Evolutionary conservation across 2,329 filamentous ascomycete species (phyloP), one percentile per base, ranked within the genome.

Genomic region (Beauveria asiatica): DNA sequence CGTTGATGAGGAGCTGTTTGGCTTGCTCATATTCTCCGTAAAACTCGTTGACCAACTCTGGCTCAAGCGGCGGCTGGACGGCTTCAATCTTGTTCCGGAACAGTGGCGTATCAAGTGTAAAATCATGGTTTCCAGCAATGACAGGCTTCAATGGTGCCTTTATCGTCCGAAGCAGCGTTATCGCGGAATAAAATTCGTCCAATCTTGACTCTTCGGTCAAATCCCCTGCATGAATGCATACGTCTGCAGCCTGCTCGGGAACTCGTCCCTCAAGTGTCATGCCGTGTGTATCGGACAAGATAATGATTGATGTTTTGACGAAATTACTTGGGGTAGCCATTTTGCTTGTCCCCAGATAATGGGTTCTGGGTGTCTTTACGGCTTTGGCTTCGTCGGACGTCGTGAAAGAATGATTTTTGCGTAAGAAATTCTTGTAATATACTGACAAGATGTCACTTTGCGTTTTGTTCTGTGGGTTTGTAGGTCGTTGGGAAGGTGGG

Each of bases 101-200:
- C 0, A 65, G 65, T 0, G 65, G 64, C 1, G 62, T 49, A 37
- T 77, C 74, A 2, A 77, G 67, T 0, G 72, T 75, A 45, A 79
- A 79, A 61, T 83, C 78, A 61, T 82, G 78, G 56, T 82, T 82
- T 1, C 80, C 79, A 2, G 79, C 72, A 48, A 83, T 81, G 7
- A 76, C 69, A 1, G 82, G 65, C 59, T 82, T 82, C 3, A 80
- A 67, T 0, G 76, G 73, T 0, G 78, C 77, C 1, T 75, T 61
- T 17, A 81, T 67, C 0, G 54, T 55, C 9, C 70, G 64, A 0
- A 83, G 69, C 0, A 78, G 65, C 1, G 69, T 59, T 5, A 82
- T 65, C 0, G 75, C 69, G 3, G 65, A 62, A 23, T 62, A 65
- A 48, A 75, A 77, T 49, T 79, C 76, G 0, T 69, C 54, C 0